phyloP scores from a whole-genome alignment of 1,139 yeast genomes.

The Suhomyces choctaworum region DNA sequence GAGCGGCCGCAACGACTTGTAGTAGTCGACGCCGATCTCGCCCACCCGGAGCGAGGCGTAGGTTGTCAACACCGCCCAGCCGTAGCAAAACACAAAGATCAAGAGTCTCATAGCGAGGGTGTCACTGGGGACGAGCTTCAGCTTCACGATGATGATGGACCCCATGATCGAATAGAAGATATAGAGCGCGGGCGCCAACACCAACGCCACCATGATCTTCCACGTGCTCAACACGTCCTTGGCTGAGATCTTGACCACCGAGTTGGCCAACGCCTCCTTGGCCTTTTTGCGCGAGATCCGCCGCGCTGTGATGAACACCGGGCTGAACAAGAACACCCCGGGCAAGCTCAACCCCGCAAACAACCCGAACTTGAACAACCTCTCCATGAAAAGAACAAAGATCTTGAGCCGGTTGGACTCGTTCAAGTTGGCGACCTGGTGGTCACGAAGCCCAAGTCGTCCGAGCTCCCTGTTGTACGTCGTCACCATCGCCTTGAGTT shows the following conservation, averaged over 20 bases:
- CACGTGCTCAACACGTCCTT: conserved; percentile 62
- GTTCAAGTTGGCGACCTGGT: conserved; percentile 74
- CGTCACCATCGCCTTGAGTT: conserved; percentile 60
- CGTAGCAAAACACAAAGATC: conserved; percentile 36
- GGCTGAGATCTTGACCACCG: conserved; percentile 87
- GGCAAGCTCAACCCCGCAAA: conserved; percentile 72
- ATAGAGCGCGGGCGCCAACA: conserved; percentile 44
- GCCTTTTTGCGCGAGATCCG: conserved; percentile 72
- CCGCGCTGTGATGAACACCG: conserved; percentile 81
- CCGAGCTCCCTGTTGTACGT: conserved; percentile 67
- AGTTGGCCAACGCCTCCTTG: conserved; percentile 76
- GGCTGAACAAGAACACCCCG: conserved; percentile 80
- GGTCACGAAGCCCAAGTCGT: conserved; percentile 80
- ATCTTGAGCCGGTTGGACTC: conserved; percentile 45
- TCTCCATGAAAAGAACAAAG: conserved; percentile 48
- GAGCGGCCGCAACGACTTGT: conserved; percentile 40
- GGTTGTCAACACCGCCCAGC: conserved; percentile 45
- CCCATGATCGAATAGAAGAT: conserved; percentile 44
- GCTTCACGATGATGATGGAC: conserved; percentile 29
- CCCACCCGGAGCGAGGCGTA: conserved; percentile 45
- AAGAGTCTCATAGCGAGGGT: conserved; percentile 15
- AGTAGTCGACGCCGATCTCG: conserved; percentile 44
- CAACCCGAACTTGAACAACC: conserved; percentile 55
- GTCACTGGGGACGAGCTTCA: conserved; percentile 17
- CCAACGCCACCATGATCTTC: conserved; percentile 48